Evolutionary conservation across 2,329 filamentous ascomycete genomes (phyloP), one percentile per base, ranked within the genome.

Genomic region (Epichloe scottii): DNA sequence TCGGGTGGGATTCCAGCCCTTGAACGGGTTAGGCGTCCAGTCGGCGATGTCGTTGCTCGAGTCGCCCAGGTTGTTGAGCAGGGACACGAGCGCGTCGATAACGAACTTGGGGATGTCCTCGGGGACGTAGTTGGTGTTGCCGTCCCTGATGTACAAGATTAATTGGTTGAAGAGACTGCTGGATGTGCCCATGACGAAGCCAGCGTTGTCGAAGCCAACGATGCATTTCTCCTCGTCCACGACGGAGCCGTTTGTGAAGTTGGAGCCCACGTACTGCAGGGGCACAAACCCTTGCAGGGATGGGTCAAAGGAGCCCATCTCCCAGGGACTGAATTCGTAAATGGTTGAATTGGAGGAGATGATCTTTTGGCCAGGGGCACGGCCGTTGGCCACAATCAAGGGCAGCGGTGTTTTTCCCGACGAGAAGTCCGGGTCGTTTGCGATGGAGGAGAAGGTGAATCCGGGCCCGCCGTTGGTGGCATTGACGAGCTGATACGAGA

Each of bases 401-500:
- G 75, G 75, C 50, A 78, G 68, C 6, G 75, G 75, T 1, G 68
- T 59, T 38, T 68, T 63, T 45, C 64, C 74, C 34, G 64, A 58
- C 19, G 61, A 60, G 58, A 78, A 76, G 53, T 64, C 59, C 44
- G 66, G 63, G 49, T 76, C 63, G 42, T 71, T 58, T 68, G 64
- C 70, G 58, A 73, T 72, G 3, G 87, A 93, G 3, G 88, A 94
- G 71, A 84, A 95, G 4, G 89, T 95, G 61, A 85, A 89, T 14
- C 72, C 74, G 14, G 84, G 80, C 0, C 87, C 89, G 39, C 89
- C 90, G 54, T 86, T 69, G 1, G 75, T 76, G 5, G 79, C 85
- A 62, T 91, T 86, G 63, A 95, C 78, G 46, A 95, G 77, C 68
- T 95, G 89, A 67, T 85, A 94, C 1, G 84, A 84, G n/a, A 95